A percentile compares a stretch with the other conserved stretches of the same genome.
These are phyloP conservation scores for Aspergillus carbonarius DNA, from an alignment of 2,329 filamentous ascomycete genomes.

Conservation along the genomic window DNA sequence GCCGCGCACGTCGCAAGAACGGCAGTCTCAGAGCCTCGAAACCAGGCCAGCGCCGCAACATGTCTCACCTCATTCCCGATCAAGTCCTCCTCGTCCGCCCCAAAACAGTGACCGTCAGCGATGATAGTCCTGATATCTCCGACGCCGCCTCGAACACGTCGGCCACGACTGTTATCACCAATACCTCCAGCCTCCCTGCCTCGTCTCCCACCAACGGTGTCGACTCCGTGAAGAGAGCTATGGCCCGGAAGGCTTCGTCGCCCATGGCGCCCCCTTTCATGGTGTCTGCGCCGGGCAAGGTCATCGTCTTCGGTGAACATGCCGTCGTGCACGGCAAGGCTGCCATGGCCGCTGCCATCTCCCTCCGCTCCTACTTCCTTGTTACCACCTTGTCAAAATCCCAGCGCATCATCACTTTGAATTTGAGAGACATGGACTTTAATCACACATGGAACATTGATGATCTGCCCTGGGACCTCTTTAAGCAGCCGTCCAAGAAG, in stretches of 20 bases:
- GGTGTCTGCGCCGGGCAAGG: constrained; percentile 96
- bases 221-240: constrained; percentile 13
- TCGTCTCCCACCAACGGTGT: constrained; percentile 7
- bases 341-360: constrained; percentile 92
- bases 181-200: constrained; percentile 14
- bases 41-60: constrained; percentile 26
- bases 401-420: constrained; percentile 79
- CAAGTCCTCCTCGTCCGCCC: constrained; percentile 20
- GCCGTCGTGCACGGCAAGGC: constrained; percentile 97
- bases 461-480: constrained; percentile 80
- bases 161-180: constrained; percentile 24
- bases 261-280: constrained; percentile 85
- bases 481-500: constrained; percentile 79
- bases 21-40: constrained; percentile 29
- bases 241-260: constrained; percentile 47
- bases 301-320: constrained; percentile 97
- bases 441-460: constrained; percentile 94
- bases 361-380: constrained; percentile 91
- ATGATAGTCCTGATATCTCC: constrained; percentile 30
- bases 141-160: constrained; percentile 32
- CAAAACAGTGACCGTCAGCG: constrained; percentile 18
- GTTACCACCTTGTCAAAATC: constrained; percentile 94
- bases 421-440: constrained; percentile 87
- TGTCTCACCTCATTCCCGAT: constrained; percentile 29
- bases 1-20: constrained; percentile 29